These are phyloP conservation scores for Starmerella apis DNA, from an alignment of 805 yeast species.

Conservation along the genomic window DNA sequence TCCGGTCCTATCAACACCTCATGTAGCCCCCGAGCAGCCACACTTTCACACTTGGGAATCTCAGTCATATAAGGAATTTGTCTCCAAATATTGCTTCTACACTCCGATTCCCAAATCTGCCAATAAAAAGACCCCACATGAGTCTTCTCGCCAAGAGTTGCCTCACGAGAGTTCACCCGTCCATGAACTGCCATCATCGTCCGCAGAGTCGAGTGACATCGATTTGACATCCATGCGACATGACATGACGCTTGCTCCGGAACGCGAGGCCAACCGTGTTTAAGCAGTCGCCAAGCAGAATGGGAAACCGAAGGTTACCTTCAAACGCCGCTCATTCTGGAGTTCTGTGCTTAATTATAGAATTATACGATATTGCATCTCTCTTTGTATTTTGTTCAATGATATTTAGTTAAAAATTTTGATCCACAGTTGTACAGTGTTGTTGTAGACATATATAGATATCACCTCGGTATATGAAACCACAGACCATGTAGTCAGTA, in stretches of 20 bases:
- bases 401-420: no score
- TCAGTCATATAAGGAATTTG: constrained; percentile 32
- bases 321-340: background rate
- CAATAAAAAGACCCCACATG: background rate
- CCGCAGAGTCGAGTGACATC: background rate
- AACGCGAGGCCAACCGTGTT: background rate
- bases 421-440: no score
- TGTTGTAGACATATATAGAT: no score
- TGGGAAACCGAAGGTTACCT: background rate
- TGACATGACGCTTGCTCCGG: background rate
- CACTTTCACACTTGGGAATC: constrained; percentile 28
- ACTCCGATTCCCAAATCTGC: constrained; percentile 15
- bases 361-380: background rate
- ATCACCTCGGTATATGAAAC: no score
- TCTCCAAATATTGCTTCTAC: constrained; percentile 36
- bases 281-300: no score
- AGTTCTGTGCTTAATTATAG: background rate
- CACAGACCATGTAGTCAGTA: no score
- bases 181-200: no score
- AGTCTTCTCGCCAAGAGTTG: background rate
- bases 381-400: background rate
- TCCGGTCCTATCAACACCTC: background rate
- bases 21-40: background rate
- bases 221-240: background rate
- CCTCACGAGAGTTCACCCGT: background rate